Base-by-base conservation (phyloP, 2,329 filamentous ascomycete genomes). In the Emergomyces pasteurianus region DNA sequence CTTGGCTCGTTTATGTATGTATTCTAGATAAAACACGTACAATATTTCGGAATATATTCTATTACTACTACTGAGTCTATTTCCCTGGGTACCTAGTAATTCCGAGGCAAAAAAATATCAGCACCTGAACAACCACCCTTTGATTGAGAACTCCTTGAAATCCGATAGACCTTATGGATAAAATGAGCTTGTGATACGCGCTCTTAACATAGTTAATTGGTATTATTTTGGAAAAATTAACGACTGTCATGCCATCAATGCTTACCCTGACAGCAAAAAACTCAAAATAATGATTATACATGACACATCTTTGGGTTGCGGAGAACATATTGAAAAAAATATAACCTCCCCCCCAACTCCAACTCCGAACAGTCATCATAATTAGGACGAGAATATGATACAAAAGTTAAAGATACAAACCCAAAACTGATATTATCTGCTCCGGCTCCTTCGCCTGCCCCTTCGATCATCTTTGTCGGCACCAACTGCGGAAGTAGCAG, bases 371-470 rank as follows among this genome's bases (percentile, higher is more conserved):
- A 16, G 40, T 7, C 1, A 31, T 31, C 31, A 40, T 23, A 16
- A 18, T 34, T 12, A 18, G 10, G 31, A 28, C 12, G 12, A 7
- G 1, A 9, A 57, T 46, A 57, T 31, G n/a, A 16, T 21, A 26
- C 23, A 57, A 14, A 46, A 14, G 34, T 46, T 31, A n/a, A 31
- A 21, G n/a, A 28, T 16, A 28, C 6, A 43, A 46, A 23, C 10
- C 9, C 9, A 14, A 43, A 42, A 2, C 23, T 23, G 46, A 1
- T 47, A 61, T 66, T 62, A 70, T 43, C 68, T 63, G 40, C 70
- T 72, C 58, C 67, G 63, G 58, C 67, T 67, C 55, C 67, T 65
- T 26, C 66, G 64, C 42, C 63, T 62, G 52, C 61, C 65, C 56
- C 60, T 63, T 28, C 63, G 56, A 50, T 65, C 62, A 42, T 67